Base-by-base conservation (phyloP, 1,139 yeast genomes). In the Magnusiomyces starmeri region DNA sequence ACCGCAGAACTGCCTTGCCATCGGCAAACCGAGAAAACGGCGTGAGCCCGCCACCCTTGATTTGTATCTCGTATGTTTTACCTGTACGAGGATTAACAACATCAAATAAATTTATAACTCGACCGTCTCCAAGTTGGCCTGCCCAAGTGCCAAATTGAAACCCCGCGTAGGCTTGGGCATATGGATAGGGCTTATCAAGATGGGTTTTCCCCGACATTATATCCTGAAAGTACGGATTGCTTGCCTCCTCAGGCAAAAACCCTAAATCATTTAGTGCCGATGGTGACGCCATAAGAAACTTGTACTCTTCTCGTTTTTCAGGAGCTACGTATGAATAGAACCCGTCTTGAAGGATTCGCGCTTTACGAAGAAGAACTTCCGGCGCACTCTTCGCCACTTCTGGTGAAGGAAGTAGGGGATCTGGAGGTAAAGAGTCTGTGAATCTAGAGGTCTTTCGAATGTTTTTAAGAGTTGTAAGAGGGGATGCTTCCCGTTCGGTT, bases 91-190 rank as follows among this genome's bases (percentile, higher is more conserved):
- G 61, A 50, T 73, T 75, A 4, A 75, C 74, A 0, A 84, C 70
- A 58, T 86, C 94, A 68, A 90, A 89, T 48, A 92, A 70, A 62
- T 85, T 87, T 8, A 82, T 76, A 2, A 89, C 97, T 56, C 98
- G 73, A 0, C 98, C 98, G 65, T 92, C 98, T 3, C 98, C 98
- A 57, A 92, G 71, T 67, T 92, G 98, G 1, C 97, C 97, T 0
- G 97, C 97, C 80, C 92, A 92, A 59, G 78, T 81, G 2, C 98
- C 97, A 72, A 92, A 92, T 65, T 92, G 98, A 76, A 85, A 88
- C 1, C 98, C 98, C 1, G 97, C 96, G 66, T 92, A 92, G 0
- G 94, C 87, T 66, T 85, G 90, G 7, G 96, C 80, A 69, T 85
- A 90, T 0, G 97, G 97, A 60, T 80, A 79, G 21, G 69, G 67